These are phyloP conservation scores for Volvariella volvacea DNA, from an alignment of 1,284 basidiomycete species.

Conservation along the genomic window DNA sequence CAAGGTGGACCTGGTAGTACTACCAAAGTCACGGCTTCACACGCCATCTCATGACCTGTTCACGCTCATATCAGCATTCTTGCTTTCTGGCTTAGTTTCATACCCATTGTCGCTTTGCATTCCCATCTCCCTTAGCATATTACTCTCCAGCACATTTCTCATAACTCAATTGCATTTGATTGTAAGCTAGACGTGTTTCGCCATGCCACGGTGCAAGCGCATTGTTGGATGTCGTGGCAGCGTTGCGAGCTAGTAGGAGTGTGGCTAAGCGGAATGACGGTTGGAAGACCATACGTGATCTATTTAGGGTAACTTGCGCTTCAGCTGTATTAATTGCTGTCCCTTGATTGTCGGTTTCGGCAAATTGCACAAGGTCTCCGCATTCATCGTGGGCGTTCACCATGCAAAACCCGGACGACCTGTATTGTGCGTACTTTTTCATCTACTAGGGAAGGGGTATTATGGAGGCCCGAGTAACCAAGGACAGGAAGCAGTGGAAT, in stretches of 20 bases:
- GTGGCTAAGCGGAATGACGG: too few species aligned
- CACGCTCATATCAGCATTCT: conserved; percentile 15
- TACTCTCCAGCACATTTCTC: conserved; percentile 21
- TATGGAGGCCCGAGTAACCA: too few species aligned
- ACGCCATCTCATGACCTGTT: conserved; percentile 24
- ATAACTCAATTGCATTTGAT: conserved; percentile 16
- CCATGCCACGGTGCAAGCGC: conserved; percentile 13
- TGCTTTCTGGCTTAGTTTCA: conserved; percentile 28
- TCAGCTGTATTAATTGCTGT: too few species aligned
- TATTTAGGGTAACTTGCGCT: too few species aligned
- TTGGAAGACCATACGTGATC: too few species aligned
- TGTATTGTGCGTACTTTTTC: neutral
- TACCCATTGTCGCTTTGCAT: conserved; percentile 9
- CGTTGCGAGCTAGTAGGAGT: too few species aligned
- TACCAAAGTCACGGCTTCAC: conserved; percentile 42
- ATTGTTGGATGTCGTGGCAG: too few species aligned
- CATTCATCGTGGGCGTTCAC: too few species aligned
- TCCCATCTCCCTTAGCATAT: conserved; percentile 21
- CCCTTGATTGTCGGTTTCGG: too few species aligned
- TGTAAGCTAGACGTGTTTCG: conserved; percentile 24
- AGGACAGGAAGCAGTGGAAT: too few species aligned
- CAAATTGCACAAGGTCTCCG: too few species aligned
- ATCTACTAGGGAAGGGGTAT: too few species aligned
- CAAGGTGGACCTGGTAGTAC: conserved; percentile 39
- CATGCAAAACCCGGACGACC: neutral